These are phyloP conservation scores for Fistulina hepatica DNA, from an alignment of 1,284 basidiomycete species.

Conservation along the genomic window DNA sequence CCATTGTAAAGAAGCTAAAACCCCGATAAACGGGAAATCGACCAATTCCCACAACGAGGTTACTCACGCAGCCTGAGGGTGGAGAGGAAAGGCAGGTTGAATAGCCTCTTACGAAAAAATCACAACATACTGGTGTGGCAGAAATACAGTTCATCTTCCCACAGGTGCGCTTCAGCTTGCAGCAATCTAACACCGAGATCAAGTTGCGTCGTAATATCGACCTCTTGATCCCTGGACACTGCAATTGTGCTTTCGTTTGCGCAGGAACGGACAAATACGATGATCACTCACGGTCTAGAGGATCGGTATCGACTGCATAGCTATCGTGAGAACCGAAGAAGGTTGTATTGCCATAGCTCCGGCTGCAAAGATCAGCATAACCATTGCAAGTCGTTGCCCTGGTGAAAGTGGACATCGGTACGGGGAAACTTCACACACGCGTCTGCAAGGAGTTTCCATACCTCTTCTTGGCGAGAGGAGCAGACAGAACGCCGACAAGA, in stretches of 20 bases:
- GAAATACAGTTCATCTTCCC: constrained; percentile 40
- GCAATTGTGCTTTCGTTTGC: not conserved
- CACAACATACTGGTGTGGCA: constrained; percentile 47
- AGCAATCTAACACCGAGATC: constrained; percentile 59
- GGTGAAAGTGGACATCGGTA: not conserved
- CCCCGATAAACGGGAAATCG: not conserved
- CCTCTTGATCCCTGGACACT: constrained; percentile 52
- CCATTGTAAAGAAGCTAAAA: constrained; percentile 43
- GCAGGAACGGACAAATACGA: not conserved
- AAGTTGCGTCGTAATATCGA: constrained; percentile 50
- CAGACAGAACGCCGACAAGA: too few relatives aligned
- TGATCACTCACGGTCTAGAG: constrained; percentile 31
- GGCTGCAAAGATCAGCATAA: constrained; percentile 45
- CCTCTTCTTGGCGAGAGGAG: too few relatives aligned
- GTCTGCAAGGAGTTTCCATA: too few relatives aligned
- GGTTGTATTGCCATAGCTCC: constrained; percentile 50
- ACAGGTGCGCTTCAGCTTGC: constrained; percentile 60
- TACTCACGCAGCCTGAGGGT: constrained; percentile 11
- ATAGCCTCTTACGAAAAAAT: constrained; percentile 19
- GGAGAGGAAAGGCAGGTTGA: not conserved
- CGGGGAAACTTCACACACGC: too few relatives aligned
- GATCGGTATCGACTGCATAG: constrained; percentile 45
- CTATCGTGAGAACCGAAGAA: constrained; percentile 64
- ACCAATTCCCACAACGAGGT: too few relatives aligned
- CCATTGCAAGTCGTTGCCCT: constrained; percentile 42